These are phyloP conservation scores for Arthrobotrys pseudoclavata DNA, from an alignment of 2,329 filamentous ascomycete genomes.

Conservation along the genomic window DNA sequence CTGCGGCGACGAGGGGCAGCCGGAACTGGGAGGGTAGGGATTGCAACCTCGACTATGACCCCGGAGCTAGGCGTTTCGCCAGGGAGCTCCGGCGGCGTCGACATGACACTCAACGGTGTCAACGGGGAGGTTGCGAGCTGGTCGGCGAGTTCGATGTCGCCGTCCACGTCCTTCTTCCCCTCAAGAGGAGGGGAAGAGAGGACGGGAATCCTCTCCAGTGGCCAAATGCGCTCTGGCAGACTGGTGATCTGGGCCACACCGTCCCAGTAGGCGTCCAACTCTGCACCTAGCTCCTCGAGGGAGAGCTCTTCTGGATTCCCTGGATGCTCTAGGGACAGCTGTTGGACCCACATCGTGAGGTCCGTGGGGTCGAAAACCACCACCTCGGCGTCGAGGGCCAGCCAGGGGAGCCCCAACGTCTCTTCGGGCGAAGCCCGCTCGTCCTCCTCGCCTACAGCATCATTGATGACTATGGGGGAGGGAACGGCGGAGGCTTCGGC, in stretches of 20 bases:
- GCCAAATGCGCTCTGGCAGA: background rate
- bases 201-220: background rate
- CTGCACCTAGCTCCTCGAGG: constrained; percentile 30
- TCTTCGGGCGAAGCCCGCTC: background rate
- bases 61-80: too few species aligned
- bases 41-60: too few species aligned
- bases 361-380: background rate
- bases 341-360: background rate
- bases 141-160: background rate
- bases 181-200: too few species aligned
- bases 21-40: background rate
- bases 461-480: background rate
- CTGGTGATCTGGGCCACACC: background rate
- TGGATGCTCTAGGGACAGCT: background rate
- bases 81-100: constrained; percentile 21
- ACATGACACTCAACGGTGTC: constrained; percentile 25
- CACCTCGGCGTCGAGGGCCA: constrained; percentile 21
- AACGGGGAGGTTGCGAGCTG: constrained; percentile 17
- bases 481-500: background rate
- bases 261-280: constrained; percentile 21
- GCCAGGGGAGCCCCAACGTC: background rate
- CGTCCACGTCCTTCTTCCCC: background rate
- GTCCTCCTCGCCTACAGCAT: background rate
- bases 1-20: background rate
- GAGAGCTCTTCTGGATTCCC: constrained; percentile 1